Evolutionary conservation across 805 yeast genomes (phyloP).

Genomic region (Metschnikowia matae): DNA sequence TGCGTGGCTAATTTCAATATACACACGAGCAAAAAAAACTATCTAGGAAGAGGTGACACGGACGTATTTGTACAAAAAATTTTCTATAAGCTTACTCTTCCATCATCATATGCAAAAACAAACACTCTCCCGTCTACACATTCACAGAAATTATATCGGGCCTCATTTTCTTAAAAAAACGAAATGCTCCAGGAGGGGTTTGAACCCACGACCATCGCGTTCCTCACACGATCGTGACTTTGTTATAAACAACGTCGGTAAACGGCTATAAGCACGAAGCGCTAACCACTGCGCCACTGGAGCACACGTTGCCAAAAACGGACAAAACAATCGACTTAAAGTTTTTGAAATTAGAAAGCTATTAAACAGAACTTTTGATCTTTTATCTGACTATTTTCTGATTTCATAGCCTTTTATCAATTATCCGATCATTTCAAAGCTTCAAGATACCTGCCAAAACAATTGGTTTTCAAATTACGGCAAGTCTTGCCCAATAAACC

Average conservation of each 20-base stretch:
- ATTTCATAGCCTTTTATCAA: background rate
- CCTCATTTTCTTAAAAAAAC: constrained; percentile 21
- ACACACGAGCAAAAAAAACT: background rate
- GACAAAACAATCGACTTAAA: background rate
- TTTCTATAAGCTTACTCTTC: too few relatives aligned
- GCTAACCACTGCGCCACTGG: constrained; percentile 54
- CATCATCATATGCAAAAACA: background rate
- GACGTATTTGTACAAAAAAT: too few relatives aligned
- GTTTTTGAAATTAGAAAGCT: background rate
- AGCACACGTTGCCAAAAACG: constrained; percentile 20
- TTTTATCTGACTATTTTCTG: too few relatives aligned
- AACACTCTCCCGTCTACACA: background rate
- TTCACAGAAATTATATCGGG: background rate
- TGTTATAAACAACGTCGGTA: constrained; percentile 41
- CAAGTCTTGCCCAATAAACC: background rate
- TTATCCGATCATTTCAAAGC: too few relatives aligned
- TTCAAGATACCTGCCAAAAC: too few relatives aligned
- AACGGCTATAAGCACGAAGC: constrained; percentile 50
- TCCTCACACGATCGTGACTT: constrained; percentile 52
- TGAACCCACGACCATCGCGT: constrained; percentile 56
- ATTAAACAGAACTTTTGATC: too few relatives aligned
- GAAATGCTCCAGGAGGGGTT: constrained; percentile 51
- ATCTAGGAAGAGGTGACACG: too few relatives aligned
- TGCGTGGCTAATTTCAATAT: background rate
- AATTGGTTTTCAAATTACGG: background rate